Evolutionary conservation across 768 basidiomycete species (phyloP).

Genomic region (Leccinum longicurvipes): DNA sequence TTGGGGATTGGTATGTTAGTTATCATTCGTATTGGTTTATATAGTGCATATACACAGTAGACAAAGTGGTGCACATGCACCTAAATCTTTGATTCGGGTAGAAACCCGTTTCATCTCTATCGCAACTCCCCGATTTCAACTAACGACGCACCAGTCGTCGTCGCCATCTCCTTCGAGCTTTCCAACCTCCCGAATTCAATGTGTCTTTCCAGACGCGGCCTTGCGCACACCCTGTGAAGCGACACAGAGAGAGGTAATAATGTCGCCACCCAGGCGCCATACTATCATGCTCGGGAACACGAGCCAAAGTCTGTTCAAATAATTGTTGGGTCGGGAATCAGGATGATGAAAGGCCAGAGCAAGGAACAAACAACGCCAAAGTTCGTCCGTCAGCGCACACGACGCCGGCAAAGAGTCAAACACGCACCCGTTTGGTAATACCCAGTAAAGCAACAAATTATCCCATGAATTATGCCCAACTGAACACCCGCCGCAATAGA

Average conservation of each 20-base stretch:
- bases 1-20: not conserved
- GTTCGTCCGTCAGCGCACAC: constrained; percentile 3
- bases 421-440: constrained; percentile 76
- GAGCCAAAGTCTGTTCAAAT: constrained; percentile 65
- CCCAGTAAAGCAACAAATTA: constrained; percentile 58
- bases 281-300: constrained; percentile 64
- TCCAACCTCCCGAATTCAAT: constrained; percentile 8
- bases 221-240: constrained; percentile 27
- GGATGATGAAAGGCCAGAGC: not conserved
- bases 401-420: not conserved
- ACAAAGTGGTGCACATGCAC: not conserved
- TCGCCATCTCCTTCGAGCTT: not conserved
- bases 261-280: constrained; percentile 58
- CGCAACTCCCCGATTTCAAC: not conserved
- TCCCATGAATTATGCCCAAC: constrained; percentile 66
- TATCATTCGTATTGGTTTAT: not conserved
- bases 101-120: not conserved
- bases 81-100: not conserved
- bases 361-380: not conserved
- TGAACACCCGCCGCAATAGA: constrained; percentile 68
- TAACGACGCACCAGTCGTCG: not conserved
- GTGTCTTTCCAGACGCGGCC: constrained; percentile 31
- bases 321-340: not conserved
- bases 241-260: constrained; percentile 42
- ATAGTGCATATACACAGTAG: not conserved